A percentile compares a stretch with the other conserved stretches of the same genome.
phyloP scores from a whole-genome alignment of 441 rosid species.

The Corymbia citriodora region DNA sequence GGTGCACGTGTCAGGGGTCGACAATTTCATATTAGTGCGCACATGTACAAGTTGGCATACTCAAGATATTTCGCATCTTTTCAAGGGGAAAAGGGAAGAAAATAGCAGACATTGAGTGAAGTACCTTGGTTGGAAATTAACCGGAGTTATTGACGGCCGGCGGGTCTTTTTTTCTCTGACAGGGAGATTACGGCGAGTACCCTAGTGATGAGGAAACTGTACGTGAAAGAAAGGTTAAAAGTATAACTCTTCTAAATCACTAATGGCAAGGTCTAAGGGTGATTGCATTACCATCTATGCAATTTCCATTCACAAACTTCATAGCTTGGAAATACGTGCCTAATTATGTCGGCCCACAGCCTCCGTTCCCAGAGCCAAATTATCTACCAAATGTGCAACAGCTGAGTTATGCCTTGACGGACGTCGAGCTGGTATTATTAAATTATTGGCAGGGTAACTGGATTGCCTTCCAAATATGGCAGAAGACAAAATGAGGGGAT shows the following conservation, averaged over 20 bases:
- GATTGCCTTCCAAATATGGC: neutral
- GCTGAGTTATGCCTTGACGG: neutral
- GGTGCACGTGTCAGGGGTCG: neutral
- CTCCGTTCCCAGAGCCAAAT: neutral
- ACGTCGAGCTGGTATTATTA: neutral
- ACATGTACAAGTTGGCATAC: neutral
- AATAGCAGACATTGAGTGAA: neutral
- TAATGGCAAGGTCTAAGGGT: neutral
- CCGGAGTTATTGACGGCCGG: neutral
- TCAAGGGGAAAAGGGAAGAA: too few relatives aligned
- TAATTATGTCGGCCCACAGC: neutral
- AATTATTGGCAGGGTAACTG: neutral
- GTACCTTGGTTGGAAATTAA: neutral
- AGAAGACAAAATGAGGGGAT: neutral
- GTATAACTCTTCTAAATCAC: neutral
- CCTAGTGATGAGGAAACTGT: neutral
- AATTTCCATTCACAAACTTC: neutral
- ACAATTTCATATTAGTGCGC: neutral
- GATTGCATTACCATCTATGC: neutral
- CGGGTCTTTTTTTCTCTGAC: neutral
- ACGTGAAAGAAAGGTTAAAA: neutral
- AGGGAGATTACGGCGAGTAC: neutral
- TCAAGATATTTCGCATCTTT: neutral
- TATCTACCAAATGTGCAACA: neutral
- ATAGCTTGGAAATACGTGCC: neutral